Conservation (phyloP, 352 stramenopile species). For the Elongisporangium prolatum region DNA sequence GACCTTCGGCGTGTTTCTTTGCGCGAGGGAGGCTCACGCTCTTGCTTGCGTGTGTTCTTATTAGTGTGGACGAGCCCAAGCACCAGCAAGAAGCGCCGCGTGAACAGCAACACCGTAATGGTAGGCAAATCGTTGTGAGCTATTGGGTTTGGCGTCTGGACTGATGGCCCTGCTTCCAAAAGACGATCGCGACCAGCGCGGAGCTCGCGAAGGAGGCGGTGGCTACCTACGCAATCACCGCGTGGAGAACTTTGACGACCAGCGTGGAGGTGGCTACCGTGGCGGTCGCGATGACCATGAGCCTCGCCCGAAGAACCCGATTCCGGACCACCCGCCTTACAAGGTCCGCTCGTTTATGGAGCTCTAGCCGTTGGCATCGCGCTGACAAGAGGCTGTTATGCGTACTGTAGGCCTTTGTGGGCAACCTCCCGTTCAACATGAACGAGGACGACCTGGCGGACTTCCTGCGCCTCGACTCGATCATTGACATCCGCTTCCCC, state of each 20-base stretch:
- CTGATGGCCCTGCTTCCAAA: not conserved
- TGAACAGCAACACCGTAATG: slow-evolving; percentile 6
- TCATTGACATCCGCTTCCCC: slow-evolving; percentile 69
- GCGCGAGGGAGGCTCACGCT: slow-evolving; percentile 8
- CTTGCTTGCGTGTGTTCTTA: slow-evolving; percentile 8
- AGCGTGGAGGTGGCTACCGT: slow-evolving; percentile 18
- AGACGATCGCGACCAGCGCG: slow-evolving; percentile 7
- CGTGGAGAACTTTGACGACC: slow-evolving; percentile 19
- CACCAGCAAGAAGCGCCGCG: slow-evolving; percentile 15
- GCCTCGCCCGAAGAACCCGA: slow-evolving; percentile 57
- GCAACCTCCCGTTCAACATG: slow-evolving; percentile 75
- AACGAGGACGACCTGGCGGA: slow-evolving; percentile 66
- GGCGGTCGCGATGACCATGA: slow-evolving; percentile 5
- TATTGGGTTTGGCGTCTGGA: not conserved
- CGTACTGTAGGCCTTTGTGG: slow-evolving; percentile 53
- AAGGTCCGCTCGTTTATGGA: slow-evolving; percentile 33
- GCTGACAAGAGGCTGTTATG: not conserved
- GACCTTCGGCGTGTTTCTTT: not conserved
- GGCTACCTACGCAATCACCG: slow-evolving; percentile 21
- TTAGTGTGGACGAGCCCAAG: slow-evolving; percentile 35
- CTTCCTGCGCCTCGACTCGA: slow-evolving; percentile 51
- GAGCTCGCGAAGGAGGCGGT: slow-evolving; percentile 13
- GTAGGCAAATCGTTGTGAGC: not conserved
- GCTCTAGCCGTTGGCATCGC: slow-evolving; percentile 3
- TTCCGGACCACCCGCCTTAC: slow-evolving; percentile 73